Evolutionary conservation across 441 rosid species (phyloP), one percentile per base, ranked within the genome.

Genomic region (Melastoma candidum): DNA sequence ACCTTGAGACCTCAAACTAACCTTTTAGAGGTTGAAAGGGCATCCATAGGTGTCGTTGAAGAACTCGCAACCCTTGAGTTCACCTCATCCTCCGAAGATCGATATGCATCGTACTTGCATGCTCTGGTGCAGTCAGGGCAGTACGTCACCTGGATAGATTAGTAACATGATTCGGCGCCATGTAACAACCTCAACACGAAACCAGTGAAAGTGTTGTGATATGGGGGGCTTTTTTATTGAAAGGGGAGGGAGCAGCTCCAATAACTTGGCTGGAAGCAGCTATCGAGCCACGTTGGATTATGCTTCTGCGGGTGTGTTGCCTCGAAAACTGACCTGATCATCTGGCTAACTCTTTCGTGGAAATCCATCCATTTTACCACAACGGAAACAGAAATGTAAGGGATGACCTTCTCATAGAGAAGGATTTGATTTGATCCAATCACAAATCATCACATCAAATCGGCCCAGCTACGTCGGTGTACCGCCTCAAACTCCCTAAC

Each of bases 111-210:
- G 50, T 82, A 92, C 61, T 77, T 82, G 81, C 92, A 88, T 14
- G 89, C 97, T 72, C 95, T 80, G 65, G 75, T 74, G 65, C 95
- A 92, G 67, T 92, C 98, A 3, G 98, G 98, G 63, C 98, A 92
- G 69, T 85, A 92, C 3, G 97, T 92, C 29, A 85, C 84, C 98
- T 92, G 47, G 68, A 68, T 11, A 43, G 4, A 29, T 29, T 3
- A 29, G 5, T 6, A 29, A 29, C 36, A 29, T 17, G 22, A 29
- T 29, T 29, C 36, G 7, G 7, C 36, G 7, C 7, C 36, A 6
- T 6, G 7, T 3, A 29, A 29, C 5, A 6, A 29, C 36, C 7
- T 29, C 5, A 3, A 3, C 36, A 3, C 36, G 5, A 29, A 29
- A 6, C 5, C 36, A 29, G 7, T 17, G 7, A 29, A 29, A 29